These are phyloP conservation scores for Chimonanthus praecox DNA, from an alignment of 164 flowering plant species.

Conservation along the genomic window DNA sequence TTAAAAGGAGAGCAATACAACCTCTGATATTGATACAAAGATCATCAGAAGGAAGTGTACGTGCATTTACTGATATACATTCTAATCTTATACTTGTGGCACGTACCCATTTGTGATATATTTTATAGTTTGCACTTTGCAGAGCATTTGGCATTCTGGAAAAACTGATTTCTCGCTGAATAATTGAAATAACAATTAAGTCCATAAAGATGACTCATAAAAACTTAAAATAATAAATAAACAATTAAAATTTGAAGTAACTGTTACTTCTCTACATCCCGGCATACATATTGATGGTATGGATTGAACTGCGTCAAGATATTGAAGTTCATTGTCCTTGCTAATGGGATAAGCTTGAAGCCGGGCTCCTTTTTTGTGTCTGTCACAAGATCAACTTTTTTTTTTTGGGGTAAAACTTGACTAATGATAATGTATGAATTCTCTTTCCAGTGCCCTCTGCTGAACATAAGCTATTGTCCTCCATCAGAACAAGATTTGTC, in stretches of 20 bases:
- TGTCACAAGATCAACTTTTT: background rate
- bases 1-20: too few species aligned
- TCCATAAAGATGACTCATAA: background rate
- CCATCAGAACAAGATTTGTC: conserved; percentile 60
- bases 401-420: background rate
- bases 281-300: too few species aligned
- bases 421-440: conserved; percentile 9
- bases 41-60: too few species aligned
- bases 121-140: background rate
- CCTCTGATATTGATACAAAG: too few species aligned
- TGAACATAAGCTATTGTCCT: conserved; percentile 87
- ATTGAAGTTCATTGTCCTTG: background rate
- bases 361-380: background rate
- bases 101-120: too few species aligned
- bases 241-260: too few species aligned
- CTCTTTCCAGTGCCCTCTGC: conserved; percentile 74
- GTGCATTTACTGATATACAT: too few species aligned
- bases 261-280: too few species aligned
- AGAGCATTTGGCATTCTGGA: background rate
- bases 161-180: background rate
- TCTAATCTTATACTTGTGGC: too few species aligned
- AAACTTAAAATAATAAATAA: too few species aligned
- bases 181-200: background rate
- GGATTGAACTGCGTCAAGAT: too few species aligned
- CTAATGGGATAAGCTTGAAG: background rate